Evolutionary conservation across 305 asterid species (phyloP), one percentile per base, ranked within the genome.

Genomic region (Fraxinus albicans): DNA sequence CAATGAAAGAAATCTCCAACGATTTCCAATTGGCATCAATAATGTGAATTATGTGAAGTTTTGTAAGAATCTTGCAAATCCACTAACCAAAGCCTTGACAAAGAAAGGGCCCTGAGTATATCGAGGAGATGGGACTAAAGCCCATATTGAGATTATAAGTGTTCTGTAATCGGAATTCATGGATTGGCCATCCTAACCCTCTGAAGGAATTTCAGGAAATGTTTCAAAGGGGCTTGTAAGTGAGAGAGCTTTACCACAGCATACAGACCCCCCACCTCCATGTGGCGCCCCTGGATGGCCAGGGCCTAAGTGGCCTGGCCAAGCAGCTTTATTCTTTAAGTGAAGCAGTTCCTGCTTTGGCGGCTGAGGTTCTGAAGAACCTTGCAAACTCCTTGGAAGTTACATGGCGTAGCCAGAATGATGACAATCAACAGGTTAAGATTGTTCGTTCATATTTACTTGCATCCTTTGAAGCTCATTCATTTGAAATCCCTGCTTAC

Each of bases 331-430:
- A 33, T 33, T 33, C 35, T 84, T 86, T 96, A 84, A 96, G 98
- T 88, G 99, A 95, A 90, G 98, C 99, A 82, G 99, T 95, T 89
- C 98, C 95, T 91, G 98, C 98, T 75, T 87, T 95, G 87, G 99
- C 92, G 91, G 99, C 99, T 86, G 98, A 96, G 91, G 99, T 96
- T 83, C 84, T 96, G 87, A 96, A 96, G 89, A 96, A 96, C 83
- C 97, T 97, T 70, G 97, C 92, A 23, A 96, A 95, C 90, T 89
- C 98, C 97, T 69, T 50, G 38, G 38, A 35, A 7, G 38, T 35
- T 35, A 35, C 38, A 0, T 35, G 38, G 38, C 38, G 0, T 33
- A 3, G 5, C 35, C 35, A 33, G 35, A 33, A 33, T 33, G 35
- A 33, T 33, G 5, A 47, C 5, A 3, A 50, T 50, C 60, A 50